Evolutionary conservation across 805 yeast species (phyloP).

Genomic region (Pichia thaimueangensis): DNA sequence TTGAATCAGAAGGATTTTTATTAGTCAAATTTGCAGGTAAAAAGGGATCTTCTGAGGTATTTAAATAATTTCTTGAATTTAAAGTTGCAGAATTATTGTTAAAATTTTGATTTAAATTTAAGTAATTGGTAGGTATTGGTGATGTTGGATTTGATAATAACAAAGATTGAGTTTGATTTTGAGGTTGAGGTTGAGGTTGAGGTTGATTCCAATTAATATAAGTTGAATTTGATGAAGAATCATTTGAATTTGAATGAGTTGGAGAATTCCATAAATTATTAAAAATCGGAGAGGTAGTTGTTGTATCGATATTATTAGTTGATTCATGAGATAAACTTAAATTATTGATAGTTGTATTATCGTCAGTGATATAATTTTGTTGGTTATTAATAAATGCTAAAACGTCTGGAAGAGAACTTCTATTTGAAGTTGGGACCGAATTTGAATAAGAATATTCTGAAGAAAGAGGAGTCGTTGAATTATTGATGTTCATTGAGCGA

Average conservation of each 20-base stretch:
- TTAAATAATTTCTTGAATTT: slow-evolving; percentile 1
- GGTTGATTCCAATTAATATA: slow-evolving; percentile 10
- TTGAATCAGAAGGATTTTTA: too few relatives aligned
- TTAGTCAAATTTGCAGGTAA: slow-evolving; percentile 3
- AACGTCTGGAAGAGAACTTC: slow-evolving; percentile 10
- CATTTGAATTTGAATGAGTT: neutral
- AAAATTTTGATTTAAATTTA: too few relatives aligned
- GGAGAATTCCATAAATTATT: neutral
- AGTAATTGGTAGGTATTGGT: too few relatives aligned
- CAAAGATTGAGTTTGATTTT: slow-evolving; percentile 22
- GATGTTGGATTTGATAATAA: slow-evolving; percentile 24
- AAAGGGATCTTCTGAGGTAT: slow-evolving; percentile 7
- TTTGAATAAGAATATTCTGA: slow-evolving; percentile 11
- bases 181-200: slow-evolving; percentile 19
- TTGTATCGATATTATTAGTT: neutral
- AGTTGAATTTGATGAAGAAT: neutral
- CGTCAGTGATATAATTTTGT: too few relatives aligned
- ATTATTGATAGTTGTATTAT: too few relatives aligned
- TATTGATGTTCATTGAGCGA: slow-evolving; percentile 7
- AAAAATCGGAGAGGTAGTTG: slow-evolving; percentile 1
- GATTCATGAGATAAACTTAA: too few relatives aligned
- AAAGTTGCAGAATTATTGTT: slow-evolving; percentile 1
- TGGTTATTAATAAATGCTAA: too few relatives aligned
- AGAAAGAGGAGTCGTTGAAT: slow-evolving; percentile 12
- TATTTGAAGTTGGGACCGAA: too few relatives aligned